phyloP scores from a whole-genome alignment of 2,329 filamentous ascomycete species.

The Pseudocercospora fijiensis region DNA sequence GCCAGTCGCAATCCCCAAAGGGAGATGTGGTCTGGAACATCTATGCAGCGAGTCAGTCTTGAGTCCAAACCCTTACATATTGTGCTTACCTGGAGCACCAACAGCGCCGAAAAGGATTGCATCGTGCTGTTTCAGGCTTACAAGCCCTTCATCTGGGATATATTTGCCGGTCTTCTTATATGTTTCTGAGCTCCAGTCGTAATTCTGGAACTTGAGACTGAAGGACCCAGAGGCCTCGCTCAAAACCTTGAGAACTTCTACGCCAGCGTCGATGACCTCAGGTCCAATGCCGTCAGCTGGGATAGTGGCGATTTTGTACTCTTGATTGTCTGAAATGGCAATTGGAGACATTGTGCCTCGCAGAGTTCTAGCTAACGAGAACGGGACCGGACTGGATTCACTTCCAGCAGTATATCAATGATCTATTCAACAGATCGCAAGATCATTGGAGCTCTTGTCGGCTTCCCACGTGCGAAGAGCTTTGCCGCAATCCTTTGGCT shows the following conservation, averaged over 20 bases:
- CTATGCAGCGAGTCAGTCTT: slow-evolving; percentile 21
- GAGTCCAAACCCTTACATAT: not conserved
- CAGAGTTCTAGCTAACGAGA: not conserved
- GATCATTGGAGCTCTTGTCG: not conserved
- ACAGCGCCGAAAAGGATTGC: slow-evolving; percentile 69
- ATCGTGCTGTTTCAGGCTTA: slow-evolving; percentile 59
- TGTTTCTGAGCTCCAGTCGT: slow-evolving; percentile 66
- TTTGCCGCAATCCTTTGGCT: slow-evolving; percentile 5
- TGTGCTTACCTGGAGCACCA: slow-evolving; percentile 51
- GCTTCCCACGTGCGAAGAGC: not conserved
- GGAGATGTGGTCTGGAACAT: slow-evolving; percentile 52
- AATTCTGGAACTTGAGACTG: slow-evolving; percentile 59
- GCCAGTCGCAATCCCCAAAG: slow-evolving; percentile 58
- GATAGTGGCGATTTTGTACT: slow-evolving; percentile 60
- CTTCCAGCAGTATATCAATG: not conserved
- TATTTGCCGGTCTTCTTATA: slow-evolving; percentile 67
- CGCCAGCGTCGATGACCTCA: slow-evolving; percentile 56
- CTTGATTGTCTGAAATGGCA: slow-evolving; percentile 35
- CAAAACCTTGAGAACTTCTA: slow-evolving; percentile 60
- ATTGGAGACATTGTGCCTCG: slow-evolving; percentile 28
- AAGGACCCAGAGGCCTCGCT: slow-evolving; percentile 54
- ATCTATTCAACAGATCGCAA: not conserved
- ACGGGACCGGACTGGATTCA: not conserved
- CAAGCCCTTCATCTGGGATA: slow-evolving; percentile 60
- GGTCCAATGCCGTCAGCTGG: slow-evolving; percentile 69